phyloP scores from a whole-genome alignment of 495 filamentous ascomycete species.

The Aspergillus ellipticus region DNA sequence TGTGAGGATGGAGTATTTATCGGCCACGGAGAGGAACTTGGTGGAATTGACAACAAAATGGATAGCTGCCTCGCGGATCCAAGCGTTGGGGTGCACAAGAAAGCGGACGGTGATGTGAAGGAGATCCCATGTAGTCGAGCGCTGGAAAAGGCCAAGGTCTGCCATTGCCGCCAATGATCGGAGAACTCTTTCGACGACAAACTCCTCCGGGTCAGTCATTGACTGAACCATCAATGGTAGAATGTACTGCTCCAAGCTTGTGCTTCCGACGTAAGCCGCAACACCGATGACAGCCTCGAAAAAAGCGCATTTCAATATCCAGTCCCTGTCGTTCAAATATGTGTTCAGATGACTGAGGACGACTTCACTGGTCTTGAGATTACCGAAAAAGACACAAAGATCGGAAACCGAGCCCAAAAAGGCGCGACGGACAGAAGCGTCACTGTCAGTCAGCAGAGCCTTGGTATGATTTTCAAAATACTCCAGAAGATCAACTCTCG shows the following conservation, averaged over 20 bases:
- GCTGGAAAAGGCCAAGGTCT: constrained; percentile 78
- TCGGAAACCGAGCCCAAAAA: constrained; percentile 92
- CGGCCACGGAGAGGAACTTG: constrained; percentile 74
- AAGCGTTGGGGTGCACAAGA: constrained; percentile 87
- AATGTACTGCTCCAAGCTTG: constrained; percentile 90
- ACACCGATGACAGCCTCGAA: constrained; percentile 95
- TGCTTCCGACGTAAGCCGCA: constrained; percentile 81
- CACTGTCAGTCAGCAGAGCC: constrained; percentile 77
- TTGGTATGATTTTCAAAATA: constrained; percentile 87
- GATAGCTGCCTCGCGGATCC: constrained; percentile 87
- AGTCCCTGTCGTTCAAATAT: constrained; percentile 94
- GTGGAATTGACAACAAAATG: constrained; percentile 76
- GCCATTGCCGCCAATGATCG: constrained; percentile 88
- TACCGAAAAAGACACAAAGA: constrained; percentile 94
- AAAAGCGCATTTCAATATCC: constrained; percentile 94
- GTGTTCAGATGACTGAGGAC: constrained; percentile 95
- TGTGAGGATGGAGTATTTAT: constrained; percentile 74
- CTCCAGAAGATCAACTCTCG: constrained; percentile 69
- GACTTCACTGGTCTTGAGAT: constrained; percentile 82
- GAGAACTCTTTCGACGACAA: constrained; percentile 87
- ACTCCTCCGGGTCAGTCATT: constrained; percentile 93
- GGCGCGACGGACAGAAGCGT: constrained; percentile 84
- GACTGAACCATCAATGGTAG: constrained; percentile 95
- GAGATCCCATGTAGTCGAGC: constrained; percentile 81
- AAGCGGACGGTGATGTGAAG: constrained; percentile 77